Evolutionary conservation across 1,284 basidiomycete genomes (phyloP), one percentile per base, ranked within the genome.

Genomic region (Golubevia pallescens): DNA sequence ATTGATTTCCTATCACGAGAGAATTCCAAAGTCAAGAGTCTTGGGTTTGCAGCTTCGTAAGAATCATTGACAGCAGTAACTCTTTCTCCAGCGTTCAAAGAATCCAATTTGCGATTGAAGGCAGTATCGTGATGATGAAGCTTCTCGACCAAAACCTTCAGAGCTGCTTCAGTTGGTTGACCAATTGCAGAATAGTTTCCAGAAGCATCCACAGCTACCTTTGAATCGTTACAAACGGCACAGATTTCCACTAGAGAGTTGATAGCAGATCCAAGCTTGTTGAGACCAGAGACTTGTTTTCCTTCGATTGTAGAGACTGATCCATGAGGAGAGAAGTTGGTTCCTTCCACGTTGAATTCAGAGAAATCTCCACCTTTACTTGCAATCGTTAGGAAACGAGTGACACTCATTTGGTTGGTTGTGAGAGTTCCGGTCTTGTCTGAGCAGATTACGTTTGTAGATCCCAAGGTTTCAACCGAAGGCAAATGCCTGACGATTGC

Each of bases 401-500:
- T 79, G 57, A 82, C 79, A 59, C 80, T 81, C 81, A 85, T 84
- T 66, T 85, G 77, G 65, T 85, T 84, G 53, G 82, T 85, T 20
- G 82, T 85, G 19, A 85, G 71, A 1, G 82, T 85, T 20, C 82
- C 82, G 34, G 82, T 85, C 76, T 85, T 85, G 80, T 85, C 82
- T 24, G 82, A 85, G 74, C 82, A 85, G 57, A 85, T 84, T 59
- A 84, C 81, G 58, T 80, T 82, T 62, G 81, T 84, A 3, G 77
- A 81, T 14, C 81, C 82, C 3, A 85, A 75, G 34, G 81, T 84
- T 70, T 85, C 82, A 20, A 85, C 81, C 14, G 74, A 77, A 20
- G 82, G 81, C 28, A 85, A 57, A 58, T 84, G 81, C 8, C 81
- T 71, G 34, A 85, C 82, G 65, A 85, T 85, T 38, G 82, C 82